Conservation (phyloP, 805 yeast species). For the Candida xyloterini region DNA sequence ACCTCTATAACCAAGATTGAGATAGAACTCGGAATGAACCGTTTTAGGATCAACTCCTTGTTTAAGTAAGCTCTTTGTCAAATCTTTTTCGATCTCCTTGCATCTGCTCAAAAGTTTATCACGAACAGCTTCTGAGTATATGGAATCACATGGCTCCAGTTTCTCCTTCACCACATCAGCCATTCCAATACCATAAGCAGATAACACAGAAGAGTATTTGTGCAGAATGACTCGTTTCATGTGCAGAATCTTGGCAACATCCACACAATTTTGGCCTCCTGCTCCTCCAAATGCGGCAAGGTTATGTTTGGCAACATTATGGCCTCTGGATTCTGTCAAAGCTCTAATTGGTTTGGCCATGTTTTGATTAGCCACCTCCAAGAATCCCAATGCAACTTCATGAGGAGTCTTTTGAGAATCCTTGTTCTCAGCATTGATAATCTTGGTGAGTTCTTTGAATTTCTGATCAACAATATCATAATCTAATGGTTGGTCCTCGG, state of each 20-base stretch:
- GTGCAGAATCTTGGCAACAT: slow-evolving; percentile 40
- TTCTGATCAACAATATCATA: slow-evolving; percentile 32
- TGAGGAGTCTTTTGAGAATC: slow-evolving; percentile 35
- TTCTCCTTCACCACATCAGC: slow-evolving; percentile 35
- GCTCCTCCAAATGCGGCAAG: slow-evolving; percentile 50
- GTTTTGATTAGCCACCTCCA: slow-evolving; percentile 43
- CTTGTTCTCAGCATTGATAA: slow-evolving; percentile 35
- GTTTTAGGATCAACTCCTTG: slow-evolving; percentile 26
- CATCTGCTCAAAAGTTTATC: slow-evolving; percentile 17
- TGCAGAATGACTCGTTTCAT: slow-evolving; percentile 42
- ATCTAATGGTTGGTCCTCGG: slow-evolving; percentile 40
- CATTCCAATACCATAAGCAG: slow-evolving; percentile 40
- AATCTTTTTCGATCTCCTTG: slow-evolving; percentile 16
- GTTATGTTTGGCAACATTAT: slow-evolving; percentile 39
- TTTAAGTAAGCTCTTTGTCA: slow-evolving; percentile 26
- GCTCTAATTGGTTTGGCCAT: slow-evolving; percentile 49
- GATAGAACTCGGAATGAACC: slow-evolving; percentile 34
- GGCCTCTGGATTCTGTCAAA: slow-evolving; percentile 45
- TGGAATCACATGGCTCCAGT: slow-evolving; percentile 26
- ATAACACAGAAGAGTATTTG: slow-evolving; percentile 44
- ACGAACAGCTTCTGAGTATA: slow-evolving; percentile 14
- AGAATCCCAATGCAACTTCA: slow-evolving; percentile 45
- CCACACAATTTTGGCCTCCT: slow-evolving; percentile 47
- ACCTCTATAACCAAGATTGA: slow-evolving; percentile 76
- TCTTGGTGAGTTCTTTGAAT: slow-evolving; percentile 37